These are phyloP conservation scores for Dryas alaskensis DNA, from an alignment of 306 rosid species.

Conservation along the genomic window DNA sequence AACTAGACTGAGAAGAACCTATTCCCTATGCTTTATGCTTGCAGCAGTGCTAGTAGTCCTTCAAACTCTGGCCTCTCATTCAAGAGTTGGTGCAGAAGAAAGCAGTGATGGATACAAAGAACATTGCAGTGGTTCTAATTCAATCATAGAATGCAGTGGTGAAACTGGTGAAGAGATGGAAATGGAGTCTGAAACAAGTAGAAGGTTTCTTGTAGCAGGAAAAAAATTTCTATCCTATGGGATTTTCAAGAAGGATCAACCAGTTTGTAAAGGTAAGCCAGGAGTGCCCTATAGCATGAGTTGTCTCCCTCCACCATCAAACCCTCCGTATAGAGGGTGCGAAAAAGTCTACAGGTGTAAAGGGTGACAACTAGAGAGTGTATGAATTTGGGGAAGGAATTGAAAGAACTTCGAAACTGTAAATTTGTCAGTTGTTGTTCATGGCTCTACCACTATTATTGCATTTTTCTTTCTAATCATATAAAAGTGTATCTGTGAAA, in stretches of 20 bases:
- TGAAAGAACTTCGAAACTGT: too few species aligned
- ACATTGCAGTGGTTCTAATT: not conserved
- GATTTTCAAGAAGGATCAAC: too few species aligned
- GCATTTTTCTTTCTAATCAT: too few species aligned
- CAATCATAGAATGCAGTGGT: not conserved
- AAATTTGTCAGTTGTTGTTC: too few species aligned
- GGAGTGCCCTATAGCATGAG: not conserved
- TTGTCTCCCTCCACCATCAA: conserved; percentile 15
- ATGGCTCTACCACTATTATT: too few species aligned
- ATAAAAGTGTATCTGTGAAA: too few species aligned
- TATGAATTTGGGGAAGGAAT: too few species aligned
- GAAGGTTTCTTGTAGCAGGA: too few species aligned
- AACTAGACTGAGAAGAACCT: not conserved
- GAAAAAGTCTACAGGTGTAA: not conserved
- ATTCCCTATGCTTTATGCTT: not conserved
- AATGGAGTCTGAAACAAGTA: too few species aligned
- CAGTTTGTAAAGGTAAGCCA: too few species aligned
- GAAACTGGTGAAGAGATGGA: not conserved
- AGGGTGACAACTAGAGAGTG: too few species aligned
- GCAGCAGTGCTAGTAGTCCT: not conserved
- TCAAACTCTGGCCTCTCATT: not conserved
- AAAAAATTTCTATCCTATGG: too few species aligned
- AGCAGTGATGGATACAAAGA: not conserved
- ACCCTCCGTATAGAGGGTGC: not conserved
- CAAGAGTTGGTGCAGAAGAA: not conserved